phyloP scores from a whole-genome alignment of 1,139 yeast species.

The Candida sp. region DNA sequence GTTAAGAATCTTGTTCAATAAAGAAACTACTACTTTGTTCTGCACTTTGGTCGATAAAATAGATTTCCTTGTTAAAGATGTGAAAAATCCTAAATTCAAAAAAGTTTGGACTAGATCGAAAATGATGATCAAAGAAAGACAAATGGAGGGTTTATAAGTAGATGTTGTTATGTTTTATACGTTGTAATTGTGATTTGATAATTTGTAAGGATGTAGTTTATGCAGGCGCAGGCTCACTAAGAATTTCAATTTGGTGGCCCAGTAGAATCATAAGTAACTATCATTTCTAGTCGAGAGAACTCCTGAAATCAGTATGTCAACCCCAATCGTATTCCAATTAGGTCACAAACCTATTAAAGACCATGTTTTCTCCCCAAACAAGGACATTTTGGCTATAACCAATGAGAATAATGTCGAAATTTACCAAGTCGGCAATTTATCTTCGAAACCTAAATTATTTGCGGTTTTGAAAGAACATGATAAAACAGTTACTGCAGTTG shows the following conservation, averaged over 20 bases:
- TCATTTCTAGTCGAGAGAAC: constrained; percentile 30
- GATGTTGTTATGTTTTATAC: neutral
- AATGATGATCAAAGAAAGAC: constrained; percentile 34
- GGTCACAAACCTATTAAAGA: constrained; percentile 88
- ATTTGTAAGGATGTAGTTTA: too few relatives aligned
- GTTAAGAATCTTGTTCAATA: constrained; percentile 60
- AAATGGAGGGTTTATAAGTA: constrained; percentile 6
- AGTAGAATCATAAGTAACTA: neutral
- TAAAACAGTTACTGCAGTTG: constrained; percentile 93
- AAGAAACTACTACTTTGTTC: constrained; percentile 46
- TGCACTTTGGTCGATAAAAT: constrained; percentile 35
- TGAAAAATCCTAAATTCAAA: constrained; percentile 47
- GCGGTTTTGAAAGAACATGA: constrained; percentile 82
- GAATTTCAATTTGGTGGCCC: neutral
- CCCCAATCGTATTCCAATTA: constrained; percentile 52
- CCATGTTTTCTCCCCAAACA: constrained; percentile 79
- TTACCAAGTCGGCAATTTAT: constrained; percentile 47
- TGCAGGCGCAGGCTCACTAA: neutral
- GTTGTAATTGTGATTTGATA: too few relatives aligned
- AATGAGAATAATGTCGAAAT: constrained; percentile 75
- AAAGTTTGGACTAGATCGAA: constrained; percentile 41
- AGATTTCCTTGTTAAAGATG: constrained; percentile 36
- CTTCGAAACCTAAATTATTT: constrained; percentile 46
- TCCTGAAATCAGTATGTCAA: constrained; percentile 26
- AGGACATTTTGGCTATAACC: constrained; percentile 72